phyloP scores from a whole-genome alignment of 495 filamentous ascomycete genomes.

The Penicillium malachiteum region DNA sequence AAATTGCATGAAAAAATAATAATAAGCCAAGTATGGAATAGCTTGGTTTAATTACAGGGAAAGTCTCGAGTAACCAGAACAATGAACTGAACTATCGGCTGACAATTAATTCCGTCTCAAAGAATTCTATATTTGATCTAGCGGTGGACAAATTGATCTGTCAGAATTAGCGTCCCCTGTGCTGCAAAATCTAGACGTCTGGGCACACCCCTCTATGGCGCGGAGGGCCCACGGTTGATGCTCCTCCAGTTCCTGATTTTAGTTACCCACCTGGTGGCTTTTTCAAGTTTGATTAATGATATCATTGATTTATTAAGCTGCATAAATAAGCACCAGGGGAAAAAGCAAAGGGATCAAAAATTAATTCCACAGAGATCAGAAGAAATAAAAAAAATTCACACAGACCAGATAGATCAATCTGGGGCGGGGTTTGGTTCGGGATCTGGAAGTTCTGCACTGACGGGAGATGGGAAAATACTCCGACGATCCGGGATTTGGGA shows the following conservation, averaged over 20 bases:
- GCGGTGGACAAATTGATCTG: constrained; percentile 22
- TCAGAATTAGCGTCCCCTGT: constrained; percentile 20
- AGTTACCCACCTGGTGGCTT: background rate
- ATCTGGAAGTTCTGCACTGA: constrained; percentile 9
- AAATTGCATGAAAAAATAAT: no score
- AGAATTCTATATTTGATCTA: constrained; percentile 1
- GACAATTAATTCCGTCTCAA: background rate
- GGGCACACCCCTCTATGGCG: background rate
- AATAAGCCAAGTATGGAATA: no score
- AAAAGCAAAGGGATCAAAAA: no score
- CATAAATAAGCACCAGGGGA: no score
- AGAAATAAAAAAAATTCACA: background rate
- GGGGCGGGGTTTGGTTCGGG: background rate
- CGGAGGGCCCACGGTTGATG: background rate
- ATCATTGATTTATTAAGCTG: no score
- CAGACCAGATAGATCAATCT: background rate
- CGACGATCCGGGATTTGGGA: constrained; percentile 9
- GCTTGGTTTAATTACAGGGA: background rate
- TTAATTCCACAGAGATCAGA: background rate
- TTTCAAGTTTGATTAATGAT: background rate
- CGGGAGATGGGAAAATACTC: constrained; percentile 12
- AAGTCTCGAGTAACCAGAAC: background rate
- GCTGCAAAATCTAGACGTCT: background rate
- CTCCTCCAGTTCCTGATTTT: background rate
- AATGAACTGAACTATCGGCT: background rate